A percentile compares a stretch with the other conserved stretches of the same genome.
Conservation (phyloP, 2,329 filamentous ascomycete genomes). For the Herpotrichia juniperi region DNA sequence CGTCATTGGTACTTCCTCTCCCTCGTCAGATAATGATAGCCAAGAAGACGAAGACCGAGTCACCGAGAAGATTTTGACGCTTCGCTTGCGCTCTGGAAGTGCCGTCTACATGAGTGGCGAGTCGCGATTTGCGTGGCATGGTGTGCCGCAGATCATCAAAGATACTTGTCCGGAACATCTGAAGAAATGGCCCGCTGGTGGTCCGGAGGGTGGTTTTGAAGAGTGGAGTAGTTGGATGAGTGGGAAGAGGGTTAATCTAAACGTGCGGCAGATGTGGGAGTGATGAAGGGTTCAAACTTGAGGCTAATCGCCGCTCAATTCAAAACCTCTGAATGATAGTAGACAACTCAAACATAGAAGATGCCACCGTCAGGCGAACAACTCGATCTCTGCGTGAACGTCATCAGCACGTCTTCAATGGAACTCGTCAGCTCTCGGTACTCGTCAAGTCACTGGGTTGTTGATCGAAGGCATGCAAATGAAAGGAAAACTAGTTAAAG, state of each 20-base stretch:
- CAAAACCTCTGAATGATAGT: no score
- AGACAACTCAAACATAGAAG: background rate
- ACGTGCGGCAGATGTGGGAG: constrained; percentile 85
- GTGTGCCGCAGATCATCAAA: constrained; percentile 83
- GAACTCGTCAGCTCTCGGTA: no score
- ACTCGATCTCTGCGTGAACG: no score
- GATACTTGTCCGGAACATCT: constrained; percentile 80
- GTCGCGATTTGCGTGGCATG: constrained; percentile 92
- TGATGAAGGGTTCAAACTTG: no score
- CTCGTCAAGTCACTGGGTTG: no score
- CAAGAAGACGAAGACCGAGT: constrained; percentile 16
- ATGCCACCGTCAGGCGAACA: no score
- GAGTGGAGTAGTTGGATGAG: constrained; percentile 87
- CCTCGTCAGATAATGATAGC: background rate
- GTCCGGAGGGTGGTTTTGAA: constrained; percentile 52
- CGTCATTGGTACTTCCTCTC: constrained; percentile 66
- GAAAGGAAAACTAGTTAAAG: no score
- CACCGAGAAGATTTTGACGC: constrained; percentile 22
- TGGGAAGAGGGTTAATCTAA: constrained; percentile 87
- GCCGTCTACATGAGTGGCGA: constrained; percentile 86
- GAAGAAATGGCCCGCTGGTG: constrained; percentile 70
- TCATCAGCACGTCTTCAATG: no score
- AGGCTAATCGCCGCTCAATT: no score
- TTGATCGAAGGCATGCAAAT: no score
- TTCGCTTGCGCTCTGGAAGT: constrained; percentile 76